Percentiles rank a stretch among this genome's conserved stretches.
These are phyloP conservation scores for Flaveria bidentis DNA, from an alignment of 129 eudicot species.

Conservation along the genomic window DNA sequence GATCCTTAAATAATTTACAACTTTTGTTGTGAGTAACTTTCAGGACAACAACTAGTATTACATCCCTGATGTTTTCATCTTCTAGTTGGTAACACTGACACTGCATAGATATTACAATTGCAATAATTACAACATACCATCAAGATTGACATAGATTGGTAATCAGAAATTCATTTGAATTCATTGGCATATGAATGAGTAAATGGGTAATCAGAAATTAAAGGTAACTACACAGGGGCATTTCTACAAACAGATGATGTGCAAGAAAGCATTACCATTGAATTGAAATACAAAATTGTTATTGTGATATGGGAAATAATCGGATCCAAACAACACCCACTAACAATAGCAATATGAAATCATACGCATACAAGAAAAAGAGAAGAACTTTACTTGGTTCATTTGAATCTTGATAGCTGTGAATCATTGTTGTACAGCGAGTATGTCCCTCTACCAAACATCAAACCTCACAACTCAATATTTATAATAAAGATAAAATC, in stretches of 20 bases:
- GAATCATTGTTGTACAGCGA: too few relatives aligned
- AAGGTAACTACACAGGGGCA: background rate
- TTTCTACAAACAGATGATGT: slow-evolving; percentile 26
- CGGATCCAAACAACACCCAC: too few relatives aligned
- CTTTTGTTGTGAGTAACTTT: background rate
- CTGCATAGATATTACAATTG: background rate
- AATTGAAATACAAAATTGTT: background rate
- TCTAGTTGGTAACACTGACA: background rate
- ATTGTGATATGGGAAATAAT: too few relatives aligned
- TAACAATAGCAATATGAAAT: too few relatives aligned
- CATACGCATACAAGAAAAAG: too few relatives aligned
- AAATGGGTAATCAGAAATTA: background rate
- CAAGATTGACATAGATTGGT: slow-evolving; percentile 2
- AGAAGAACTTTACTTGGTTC: too few relatives aligned
- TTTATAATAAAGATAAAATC: too few relatives aligned
- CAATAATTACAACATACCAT: background rate
- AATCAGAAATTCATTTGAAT: background rate
- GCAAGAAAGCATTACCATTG: background rate
- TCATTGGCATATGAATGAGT: too few relatives aligned
- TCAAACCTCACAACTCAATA: too few relatives aligned
- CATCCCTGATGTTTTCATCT: background rate
- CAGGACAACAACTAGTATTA: background rate
- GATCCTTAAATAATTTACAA: too few relatives aligned
- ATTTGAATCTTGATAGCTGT: too few relatives aligned
- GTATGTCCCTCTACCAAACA: too few relatives aligned